Evolutionary conservation across 441 rosid genomes (phyloP).

Genomic region (Metrosideros polymorpha): DNA sequence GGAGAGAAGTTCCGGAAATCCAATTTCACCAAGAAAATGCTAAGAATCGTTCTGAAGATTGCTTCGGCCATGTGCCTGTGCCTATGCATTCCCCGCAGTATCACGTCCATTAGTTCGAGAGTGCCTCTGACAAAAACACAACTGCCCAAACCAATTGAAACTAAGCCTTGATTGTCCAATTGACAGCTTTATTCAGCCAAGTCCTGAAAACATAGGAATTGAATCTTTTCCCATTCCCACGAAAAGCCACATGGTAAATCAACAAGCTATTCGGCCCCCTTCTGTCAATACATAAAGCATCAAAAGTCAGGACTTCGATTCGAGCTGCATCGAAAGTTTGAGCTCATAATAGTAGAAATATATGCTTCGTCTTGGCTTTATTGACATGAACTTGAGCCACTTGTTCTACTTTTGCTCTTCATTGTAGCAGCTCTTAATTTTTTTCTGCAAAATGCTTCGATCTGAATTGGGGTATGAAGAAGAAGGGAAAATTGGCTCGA

Average conservation of each 20-base stretch:
- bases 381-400: not conserved
- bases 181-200: not conserved
- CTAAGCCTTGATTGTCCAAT: not conserved
- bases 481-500: not conserved
- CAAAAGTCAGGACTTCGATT: not conserved
- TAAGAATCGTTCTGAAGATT: not conserved
- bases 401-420: not conserved
- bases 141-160: not conserved
- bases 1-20: not conserved
- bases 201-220: not conserved
- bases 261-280: not conserved
- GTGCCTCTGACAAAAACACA: not conserved
- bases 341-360: not conserved
- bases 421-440: not conserved
- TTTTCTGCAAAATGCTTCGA: not conserved
- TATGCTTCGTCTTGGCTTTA: not conserved
- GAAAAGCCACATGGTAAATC: not conserved
- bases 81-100: not conserved
- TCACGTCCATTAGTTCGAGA: not conserved
- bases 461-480: not conserved
- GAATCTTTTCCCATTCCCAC: not conserved
- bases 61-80: not conserved
- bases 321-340: not conserved
- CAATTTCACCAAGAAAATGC: not conserved
- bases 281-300: not conserved